These are phyloP conservation scores for Trichaptum fuscoviolaceum DNA, from an alignment of 768 basidiomycete genomes.

Conservation along the genomic window DNA sequence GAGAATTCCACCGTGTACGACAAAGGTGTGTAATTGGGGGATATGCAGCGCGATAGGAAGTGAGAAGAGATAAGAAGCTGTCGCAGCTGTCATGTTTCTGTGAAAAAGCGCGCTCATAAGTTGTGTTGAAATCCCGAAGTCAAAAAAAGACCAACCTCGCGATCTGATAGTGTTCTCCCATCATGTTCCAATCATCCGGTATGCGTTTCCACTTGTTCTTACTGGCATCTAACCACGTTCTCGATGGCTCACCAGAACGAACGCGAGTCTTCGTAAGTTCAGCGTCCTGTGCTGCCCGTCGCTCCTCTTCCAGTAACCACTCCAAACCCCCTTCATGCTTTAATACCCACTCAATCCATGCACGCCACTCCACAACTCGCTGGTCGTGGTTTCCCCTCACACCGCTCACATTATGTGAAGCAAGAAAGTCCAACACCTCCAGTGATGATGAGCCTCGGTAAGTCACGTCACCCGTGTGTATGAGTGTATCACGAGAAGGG, in stretches of 20 bases:
- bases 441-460: conserved; percentile 67
- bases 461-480: conserved; percentile 82
- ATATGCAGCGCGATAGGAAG: conserved; percentile 72
- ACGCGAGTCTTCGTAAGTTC: conserved; percentile 13
- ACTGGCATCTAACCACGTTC: conserved; percentile 16
- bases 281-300: conserved; percentile 34
- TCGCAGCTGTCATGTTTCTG: conserved; percentile 49
- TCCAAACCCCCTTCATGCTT: conserved; percentile 37
- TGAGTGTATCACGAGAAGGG: conserved; percentile 55
- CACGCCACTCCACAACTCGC: conserved; percentile 81
- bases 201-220: conserved; percentile 38
- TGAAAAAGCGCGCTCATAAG: not conserved
- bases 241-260: conserved; percentile 28
- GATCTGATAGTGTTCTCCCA: conserved; percentile 70
- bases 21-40: conserved; percentile 66
- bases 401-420: conserved; percentile 58
- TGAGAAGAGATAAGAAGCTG: conserved; percentile 70
- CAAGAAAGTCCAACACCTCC: conserved; percentile 60
- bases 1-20: conserved; percentile 83
- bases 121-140: conserved; percentile 7
- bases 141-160: conserved; percentile 44
- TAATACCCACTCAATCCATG: conserved; percentile 79
- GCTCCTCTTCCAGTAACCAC: conserved; percentile 55
- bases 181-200: conserved; percentile 68
- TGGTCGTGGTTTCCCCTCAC: conserved; percentile 97